phyloP scores from a whole-genome alignment of 768 basidiomycete genomes.

The Termitomyces sp. region DNA sequence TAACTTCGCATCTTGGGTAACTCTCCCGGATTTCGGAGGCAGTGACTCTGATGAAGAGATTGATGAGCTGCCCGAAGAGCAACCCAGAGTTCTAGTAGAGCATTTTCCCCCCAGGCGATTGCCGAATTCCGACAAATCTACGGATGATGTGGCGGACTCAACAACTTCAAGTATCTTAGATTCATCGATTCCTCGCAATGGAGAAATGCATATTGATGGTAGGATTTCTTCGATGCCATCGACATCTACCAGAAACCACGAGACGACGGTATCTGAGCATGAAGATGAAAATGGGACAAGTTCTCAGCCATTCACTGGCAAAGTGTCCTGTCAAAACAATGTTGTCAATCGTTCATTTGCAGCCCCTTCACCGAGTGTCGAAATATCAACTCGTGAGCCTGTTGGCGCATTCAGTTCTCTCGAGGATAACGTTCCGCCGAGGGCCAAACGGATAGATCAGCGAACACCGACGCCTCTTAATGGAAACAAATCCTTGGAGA shows the following conservation, averaged over 20 bases:
- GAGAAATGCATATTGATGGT: not conserved
- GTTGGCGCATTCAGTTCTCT: not conserved
- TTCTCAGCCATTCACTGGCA: not conserved
- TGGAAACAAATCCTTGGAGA: not conserved
- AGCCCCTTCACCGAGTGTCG: not conserved
- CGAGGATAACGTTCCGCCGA: not conserved
- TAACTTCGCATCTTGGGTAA: not conserved
- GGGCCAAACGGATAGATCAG: not conserved
- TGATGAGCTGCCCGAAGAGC: not conserved
- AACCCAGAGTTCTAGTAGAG: not conserved
- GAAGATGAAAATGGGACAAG: not conserved
- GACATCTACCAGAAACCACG: not conserved
- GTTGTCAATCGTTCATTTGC: not conserved
- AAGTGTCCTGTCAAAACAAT: not conserved
- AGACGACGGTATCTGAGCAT: too few species aligned
- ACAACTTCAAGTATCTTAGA: not conserved
- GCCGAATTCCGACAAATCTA: not conserved
- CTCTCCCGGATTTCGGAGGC: not conserved
- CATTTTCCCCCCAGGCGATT: too few species aligned
- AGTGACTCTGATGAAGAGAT: not conserved
- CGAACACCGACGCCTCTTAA: not conserved
- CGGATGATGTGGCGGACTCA: not conserved
- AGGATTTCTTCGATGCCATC: not conserved
- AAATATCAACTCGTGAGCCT: not conserved
- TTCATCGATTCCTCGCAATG: not conserved